A percentile compares a stretch with the other conserved stretches of the same genome.
These are phyloP conservation scores for Phytophthora multivora DNA, from an alignment of 352 stramenopile species.

Conservation along the genomic window DNA sequence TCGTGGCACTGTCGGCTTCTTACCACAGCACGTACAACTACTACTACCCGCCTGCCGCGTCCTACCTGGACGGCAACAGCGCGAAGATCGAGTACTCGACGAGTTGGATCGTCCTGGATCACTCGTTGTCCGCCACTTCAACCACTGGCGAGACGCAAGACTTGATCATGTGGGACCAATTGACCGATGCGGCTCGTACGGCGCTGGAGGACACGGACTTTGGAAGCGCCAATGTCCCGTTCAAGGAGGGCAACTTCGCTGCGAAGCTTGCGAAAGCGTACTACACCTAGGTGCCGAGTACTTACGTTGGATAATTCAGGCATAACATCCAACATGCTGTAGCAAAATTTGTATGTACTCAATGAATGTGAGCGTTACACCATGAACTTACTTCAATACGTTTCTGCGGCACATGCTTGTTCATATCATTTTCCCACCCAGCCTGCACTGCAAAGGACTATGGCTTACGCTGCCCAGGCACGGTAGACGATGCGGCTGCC, in stretches of 20 bases:
- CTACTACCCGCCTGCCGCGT: constrained; percentile 2
- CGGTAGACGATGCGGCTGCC: constrained; percentile 34
- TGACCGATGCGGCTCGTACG: constrained; percentile 9
- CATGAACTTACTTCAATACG: too few relatives aligned
- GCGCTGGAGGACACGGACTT: constrained; percentile 14
- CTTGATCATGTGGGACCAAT: constrained; percentile 19
- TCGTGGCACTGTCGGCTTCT: constrained; percentile 11
- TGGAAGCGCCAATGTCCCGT: constrained; percentile 9
- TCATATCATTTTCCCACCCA: neutral
- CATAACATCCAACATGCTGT: too few relatives aligned
- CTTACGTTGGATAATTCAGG: too few relatives aligned
- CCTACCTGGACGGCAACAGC: too few relatives aligned
- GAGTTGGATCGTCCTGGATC: constrained; percentile 6
- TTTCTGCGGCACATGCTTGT: neutral
- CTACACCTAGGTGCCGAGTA: neutral
- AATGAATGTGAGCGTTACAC: too few relatives aligned
- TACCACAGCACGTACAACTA: constrained; percentile 5
- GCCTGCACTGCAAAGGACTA: neutral
- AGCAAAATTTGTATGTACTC: too few relatives aligned
- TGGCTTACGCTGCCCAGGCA: constrained; percentile 20
- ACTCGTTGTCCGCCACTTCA: constrained; percentile 5
- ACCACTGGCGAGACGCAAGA: constrained; percentile 6
- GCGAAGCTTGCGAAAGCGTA: constrained; percentile 6
- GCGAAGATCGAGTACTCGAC: constrained; percentile 5
- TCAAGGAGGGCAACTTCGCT: constrained; percentile 13